Percentiles rank a stretch among this genome's conserved stretches.
These are phyloP conservation scores for Viridothelium virens DNA, from an alignment of 495 filamentous ascomycete genomes.

Conservation along the genomic window DNA sequence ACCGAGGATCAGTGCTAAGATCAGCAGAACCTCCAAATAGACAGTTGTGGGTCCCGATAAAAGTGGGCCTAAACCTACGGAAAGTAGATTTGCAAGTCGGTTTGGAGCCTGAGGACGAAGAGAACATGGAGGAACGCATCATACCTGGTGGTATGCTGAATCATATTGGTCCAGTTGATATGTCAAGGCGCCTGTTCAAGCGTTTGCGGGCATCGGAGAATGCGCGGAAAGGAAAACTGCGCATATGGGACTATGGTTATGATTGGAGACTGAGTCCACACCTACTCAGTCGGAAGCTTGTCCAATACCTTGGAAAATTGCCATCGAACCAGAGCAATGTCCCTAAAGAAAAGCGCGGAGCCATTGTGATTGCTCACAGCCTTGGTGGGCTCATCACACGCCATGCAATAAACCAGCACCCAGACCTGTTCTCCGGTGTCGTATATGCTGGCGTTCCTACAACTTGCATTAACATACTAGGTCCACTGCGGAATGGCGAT, in stretches of 20 bases:
- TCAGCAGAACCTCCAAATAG: conserved; percentile 75
- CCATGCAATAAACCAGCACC: conserved; percentile 80
- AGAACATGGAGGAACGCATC: conserved; percentile 71
- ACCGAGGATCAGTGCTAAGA: conserved; percentile 78
- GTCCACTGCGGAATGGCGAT: conserved; percentile 83
- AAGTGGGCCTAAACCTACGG: conserved; percentile 84
- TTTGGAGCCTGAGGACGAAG: conserved; percentile 74
- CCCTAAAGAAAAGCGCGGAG: conserved; percentile 52
- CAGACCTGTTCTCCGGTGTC: conserved; percentile 81
- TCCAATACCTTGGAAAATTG: conserved; percentile 62
- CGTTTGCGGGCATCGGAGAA: conserved; percentile 66
- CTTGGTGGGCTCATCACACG: conserved; percentile 84
- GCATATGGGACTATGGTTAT: conserved; percentile 87
- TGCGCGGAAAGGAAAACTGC: conserved; percentile 57
- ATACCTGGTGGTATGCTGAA: conserved; percentile 79
- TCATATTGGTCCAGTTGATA: conserved; percentile 87
- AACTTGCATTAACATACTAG: conserved; percentile 83
- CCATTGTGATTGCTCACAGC: conserved; percentile 78
- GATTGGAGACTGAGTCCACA: conserved; percentile 90
- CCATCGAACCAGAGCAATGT: conserved; percentile 58
- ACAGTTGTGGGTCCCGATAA: conserved; percentile 88
- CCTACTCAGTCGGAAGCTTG: conserved; percentile 60
- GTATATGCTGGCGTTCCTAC: conserved; percentile 80
- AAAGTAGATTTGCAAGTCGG: conserved; percentile 91
- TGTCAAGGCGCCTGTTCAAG: conserved; percentile 74